These are phyloP conservation scores for Ampelomyces quisqualis DNA, from an alignment of 2,329 filamentous ascomycete genomes.

Conservation along the genomic window DNA sequence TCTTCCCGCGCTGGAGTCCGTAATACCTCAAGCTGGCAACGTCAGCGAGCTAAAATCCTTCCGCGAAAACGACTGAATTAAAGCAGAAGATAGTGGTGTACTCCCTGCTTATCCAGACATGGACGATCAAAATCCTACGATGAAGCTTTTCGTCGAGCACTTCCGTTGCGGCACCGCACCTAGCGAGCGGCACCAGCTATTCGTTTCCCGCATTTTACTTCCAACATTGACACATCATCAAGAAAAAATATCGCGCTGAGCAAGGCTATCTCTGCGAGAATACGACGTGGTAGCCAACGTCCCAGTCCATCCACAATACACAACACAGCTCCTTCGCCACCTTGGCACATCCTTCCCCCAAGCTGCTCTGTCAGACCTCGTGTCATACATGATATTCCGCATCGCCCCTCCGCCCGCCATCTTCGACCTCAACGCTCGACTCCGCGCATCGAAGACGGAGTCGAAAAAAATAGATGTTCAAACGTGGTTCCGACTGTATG, in stretches of 20 bases:
- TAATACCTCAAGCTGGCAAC: slow-evolving; percentile 38
- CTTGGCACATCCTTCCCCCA: slow-evolving; percentile 14
- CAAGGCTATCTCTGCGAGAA: slow-evolving; percentile 26
- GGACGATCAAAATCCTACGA: slow-evolving; percentile 8
- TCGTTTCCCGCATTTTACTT: slow-evolving; percentile 23
- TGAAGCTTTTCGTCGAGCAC: slow-evolving; percentile 6
- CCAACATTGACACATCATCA: slow-evolving; percentile 16
- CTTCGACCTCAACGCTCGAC: slow-evolving; percentile 19
- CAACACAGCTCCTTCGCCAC: background rate
- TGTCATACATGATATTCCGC: slow-evolving; percentile 20
- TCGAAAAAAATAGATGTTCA: slow-evolving; percentile 9
- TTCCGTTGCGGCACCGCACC: background rate
- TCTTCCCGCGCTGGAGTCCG: slow-evolving; percentile 25
- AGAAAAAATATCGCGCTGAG: slow-evolving; percentile 24
- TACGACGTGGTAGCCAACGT: slow-evolving; percentile 14
- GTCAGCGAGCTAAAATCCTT: slow-evolving; percentile 39
- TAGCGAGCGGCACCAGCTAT: slow-evolving; percentile 5
- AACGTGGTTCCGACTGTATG: slow-evolving; percentile 31
- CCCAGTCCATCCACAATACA: slow-evolving; percentile 15
- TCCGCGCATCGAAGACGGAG: slow-evolving; percentile 6
- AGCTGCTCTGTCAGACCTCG: slow-evolving; percentile 25
- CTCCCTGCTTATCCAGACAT: slow-evolving; percentile 11
- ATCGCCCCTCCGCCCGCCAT: slow-evolving; percentile 24
- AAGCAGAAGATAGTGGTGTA: slow-evolving; percentile 15
- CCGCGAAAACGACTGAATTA: slow-evolving; percentile 35